These are phyloP conservation scores for Haemoproteus tartakovskyi DNA, from an alignment of 169 alveolate genomes.

Conservation along the genomic window DNA sequence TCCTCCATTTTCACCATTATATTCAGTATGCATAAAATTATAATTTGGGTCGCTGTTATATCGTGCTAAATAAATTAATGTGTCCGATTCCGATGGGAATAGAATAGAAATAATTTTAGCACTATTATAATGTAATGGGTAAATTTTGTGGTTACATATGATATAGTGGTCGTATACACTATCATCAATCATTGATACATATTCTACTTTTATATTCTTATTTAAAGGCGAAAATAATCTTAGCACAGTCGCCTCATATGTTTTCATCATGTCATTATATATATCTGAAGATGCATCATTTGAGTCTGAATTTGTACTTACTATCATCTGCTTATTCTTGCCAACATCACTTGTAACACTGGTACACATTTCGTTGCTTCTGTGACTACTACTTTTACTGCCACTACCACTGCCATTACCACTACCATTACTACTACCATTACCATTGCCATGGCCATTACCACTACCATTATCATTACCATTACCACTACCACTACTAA, in stretches of 20 bases:
- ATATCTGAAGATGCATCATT: no score
- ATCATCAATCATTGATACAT: slow-evolving; percentile 56
- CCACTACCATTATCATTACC: slow-evolving; percentile 10
- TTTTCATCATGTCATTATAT: no score
- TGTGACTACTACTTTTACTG: not conserved
- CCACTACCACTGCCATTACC: not conserved
- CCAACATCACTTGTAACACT: no score
- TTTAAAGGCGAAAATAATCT: no score
- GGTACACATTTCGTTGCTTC: no score
- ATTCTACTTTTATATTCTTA: slow-evolving; percentile 31
- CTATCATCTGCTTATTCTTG: no score
- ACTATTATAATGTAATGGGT: slow-evolving; percentile 23
- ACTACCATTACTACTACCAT: not conserved
- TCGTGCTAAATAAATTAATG: no score
- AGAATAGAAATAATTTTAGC: slow-evolving; percentile 29
- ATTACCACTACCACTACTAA: slow-evolving; percentile 1
- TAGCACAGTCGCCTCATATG: no score
- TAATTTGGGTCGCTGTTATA: no score
- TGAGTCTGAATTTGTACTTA: no score
- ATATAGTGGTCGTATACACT: slow-evolving; percentile 37
- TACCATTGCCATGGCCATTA: not conserved
- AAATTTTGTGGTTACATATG: slow-evolving; percentile 24
- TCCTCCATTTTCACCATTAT: no score
- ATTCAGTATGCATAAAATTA: no score
- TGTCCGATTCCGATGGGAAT: slow-evolving; percentile 46